Evolutionary conservation across 805 yeast genomes (phyloP).

Genomic region (Lipomyces kockii): DNA sequence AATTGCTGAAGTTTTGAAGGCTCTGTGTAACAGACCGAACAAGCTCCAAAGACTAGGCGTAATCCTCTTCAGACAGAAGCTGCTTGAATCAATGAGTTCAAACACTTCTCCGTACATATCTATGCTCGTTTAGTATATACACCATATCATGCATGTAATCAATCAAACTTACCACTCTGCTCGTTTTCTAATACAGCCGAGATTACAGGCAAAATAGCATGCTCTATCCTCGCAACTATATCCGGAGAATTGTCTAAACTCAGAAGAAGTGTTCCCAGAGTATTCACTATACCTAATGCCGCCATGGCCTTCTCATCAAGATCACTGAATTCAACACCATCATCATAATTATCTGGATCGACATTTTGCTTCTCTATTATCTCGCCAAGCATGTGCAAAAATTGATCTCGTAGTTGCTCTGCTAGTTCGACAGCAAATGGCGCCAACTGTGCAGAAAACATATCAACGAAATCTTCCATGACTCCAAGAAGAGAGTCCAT

Average conservation of each 20-base stretch:
- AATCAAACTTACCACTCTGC: conserved; percentile 47
- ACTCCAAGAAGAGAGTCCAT: conserved; percentile 85
- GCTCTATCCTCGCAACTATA: conserved; percentile 66
- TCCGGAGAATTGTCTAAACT: conserved; percentile 81
- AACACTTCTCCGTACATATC: conserved; percentile 78
- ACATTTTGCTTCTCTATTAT: conserved; percentile 57
- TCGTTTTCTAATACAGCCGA: conserved; percentile 67
- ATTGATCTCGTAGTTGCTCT: conserved; percentile 58
- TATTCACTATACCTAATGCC: conserved; percentile 78
- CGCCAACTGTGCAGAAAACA: conserved; percentile 82
- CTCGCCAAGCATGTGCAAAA: conserved; percentile 70
- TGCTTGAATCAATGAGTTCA: conserved; percentile 73
- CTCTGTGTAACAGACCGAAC: conserved; percentile 56
- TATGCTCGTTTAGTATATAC: not conserved
- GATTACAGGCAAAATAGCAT: conserved; percentile 69
- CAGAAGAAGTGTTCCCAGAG: conserved; percentile 77
- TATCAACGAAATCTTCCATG: conserved; percentile 94
- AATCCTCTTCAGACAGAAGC: conserved; percentile 62
- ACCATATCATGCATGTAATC: not conserved
- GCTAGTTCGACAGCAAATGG: conserved; percentile 84
- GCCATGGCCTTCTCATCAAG: conserved; percentile 65
- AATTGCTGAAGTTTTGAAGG: conserved; percentile 51
- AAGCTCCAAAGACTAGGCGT: conserved; percentile 78
- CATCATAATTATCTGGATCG: conserved; percentile 48
- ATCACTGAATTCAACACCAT: conserved; percentile 55